Evolutionary conservation across 495 filamentous ascomycete genomes (phyloP).

Genomic region (Trichoderma virens): DNA sequence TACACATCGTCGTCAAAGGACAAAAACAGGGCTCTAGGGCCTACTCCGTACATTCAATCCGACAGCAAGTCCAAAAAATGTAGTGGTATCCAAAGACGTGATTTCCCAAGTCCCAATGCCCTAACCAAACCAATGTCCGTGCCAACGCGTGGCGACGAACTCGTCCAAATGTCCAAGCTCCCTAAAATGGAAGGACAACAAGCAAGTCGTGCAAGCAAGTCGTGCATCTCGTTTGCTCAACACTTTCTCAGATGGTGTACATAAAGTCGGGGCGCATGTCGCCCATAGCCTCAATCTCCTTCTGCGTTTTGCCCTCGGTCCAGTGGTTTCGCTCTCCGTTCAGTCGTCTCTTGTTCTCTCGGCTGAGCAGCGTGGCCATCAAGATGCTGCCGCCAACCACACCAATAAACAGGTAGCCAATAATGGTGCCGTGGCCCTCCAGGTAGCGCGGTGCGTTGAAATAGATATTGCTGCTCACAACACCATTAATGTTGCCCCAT

Average conservation of each 20-base stretch:
- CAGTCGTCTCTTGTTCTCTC: conserved; percentile 54
- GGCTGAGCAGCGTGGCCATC: conserved; percentile 55
- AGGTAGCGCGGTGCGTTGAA: conserved; percentile 36
- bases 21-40: too few relatives aligned
- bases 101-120: too few relatives aligned
- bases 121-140: too few relatives aligned
- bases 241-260: conserved; percentile 57
- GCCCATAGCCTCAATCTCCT: conserved; percentile 56
- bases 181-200: too few relatives aligned
- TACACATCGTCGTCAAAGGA: background rate
- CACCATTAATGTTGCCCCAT: conserved; percentile 89
- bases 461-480: conserved; percentile 70
- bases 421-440: conserved; percentile 38
- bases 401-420: conserved; percentile 43
- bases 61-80: too few relatives aligned
- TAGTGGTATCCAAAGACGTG: too few relatives aligned
- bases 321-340: conserved; percentile 62
- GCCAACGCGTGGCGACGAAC: too few relatives aligned
- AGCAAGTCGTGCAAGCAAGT: too few relatives aligned
- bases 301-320: conserved; percentile 50
- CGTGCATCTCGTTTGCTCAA: too few relatives aligned
- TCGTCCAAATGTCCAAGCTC: too few relatives aligned
- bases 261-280: conserved; percentile 72
- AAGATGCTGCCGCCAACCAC: conserved; percentile 48
- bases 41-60: too few relatives aligned